These are phyloP conservation scores for Acidomyces sp. DNA, from an alignment of 495 filamentous ascomycete species.

Conservation along the genomic window DNA sequence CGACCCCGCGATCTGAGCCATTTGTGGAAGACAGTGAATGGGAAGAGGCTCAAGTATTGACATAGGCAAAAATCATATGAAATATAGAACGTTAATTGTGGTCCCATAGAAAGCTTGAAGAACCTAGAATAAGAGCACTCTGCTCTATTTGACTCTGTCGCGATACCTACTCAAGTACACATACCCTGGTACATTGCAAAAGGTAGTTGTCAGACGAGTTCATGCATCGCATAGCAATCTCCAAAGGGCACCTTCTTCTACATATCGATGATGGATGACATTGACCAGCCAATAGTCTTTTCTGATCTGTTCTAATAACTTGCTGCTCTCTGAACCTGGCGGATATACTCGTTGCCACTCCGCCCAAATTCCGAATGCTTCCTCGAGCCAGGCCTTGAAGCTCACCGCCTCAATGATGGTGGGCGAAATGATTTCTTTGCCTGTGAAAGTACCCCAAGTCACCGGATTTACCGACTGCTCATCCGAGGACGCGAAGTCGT, in stretches of 20 bases:
- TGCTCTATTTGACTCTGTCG: too few relatives aligned
- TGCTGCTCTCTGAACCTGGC: constrained; percentile 48
- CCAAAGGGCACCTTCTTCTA: constrained; percentile 54
- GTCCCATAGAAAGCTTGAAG: too few relatives aligned
- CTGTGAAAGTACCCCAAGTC: constrained; percentile 91
- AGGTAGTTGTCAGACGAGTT: background rate
- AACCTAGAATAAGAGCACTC: too few relatives aligned
- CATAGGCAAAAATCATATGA: too few relatives aligned
- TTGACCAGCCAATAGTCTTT: constrained; percentile 76
- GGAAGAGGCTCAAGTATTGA: constrained; percentile 37
- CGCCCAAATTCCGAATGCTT: constrained; percentile 87
- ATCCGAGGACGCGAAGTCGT: constrained; percentile 59
- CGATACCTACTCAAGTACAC: too few relatives aligned
- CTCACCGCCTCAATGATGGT: constrained; percentile 96
- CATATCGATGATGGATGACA: constrained; percentile 75
- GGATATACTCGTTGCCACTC: constrained; percentile 86
- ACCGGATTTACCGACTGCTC: constrained; percentile 72
- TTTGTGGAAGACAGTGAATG: constrained; percentile 53
- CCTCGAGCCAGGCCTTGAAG: constrained; percentile 89
- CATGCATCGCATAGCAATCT: constrained; percentile 24
- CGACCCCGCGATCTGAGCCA: background rate
- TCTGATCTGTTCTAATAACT: constrained; percentile 51
- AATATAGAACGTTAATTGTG: too few relatives aligned
- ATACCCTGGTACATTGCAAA: too few relatives aligned
- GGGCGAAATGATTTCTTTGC: constrained; percentile 92